These are phyloP conservation scores for Kodamaea fungicola DNA, from an alignment of 1,139 yeast genomes.

Conservation along the genomic window DNA sequence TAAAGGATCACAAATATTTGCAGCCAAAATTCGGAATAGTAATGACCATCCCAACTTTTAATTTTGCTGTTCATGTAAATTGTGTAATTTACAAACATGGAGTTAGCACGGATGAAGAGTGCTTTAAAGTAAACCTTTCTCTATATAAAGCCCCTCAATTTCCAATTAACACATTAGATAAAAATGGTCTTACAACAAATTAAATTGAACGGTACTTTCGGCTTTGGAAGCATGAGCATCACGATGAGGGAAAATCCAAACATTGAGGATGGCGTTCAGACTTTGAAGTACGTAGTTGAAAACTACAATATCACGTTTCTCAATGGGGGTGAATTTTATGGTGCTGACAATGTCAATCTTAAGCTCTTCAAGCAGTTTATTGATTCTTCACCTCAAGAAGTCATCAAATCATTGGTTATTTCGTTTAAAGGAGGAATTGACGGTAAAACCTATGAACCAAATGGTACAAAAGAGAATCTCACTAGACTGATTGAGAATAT, in stretches of 20 bases:
- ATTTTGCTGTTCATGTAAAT: no score
- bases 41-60: no score
- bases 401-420: constrained; percentile 43
- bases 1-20: no score
- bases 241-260: constrained; percentile 50
- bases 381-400: constrained; percentile 48
- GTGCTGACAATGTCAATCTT: constrained; percentile 23
- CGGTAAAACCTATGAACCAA: constrained; percentile 35
- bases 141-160: no score
- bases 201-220: constrained; percentile 19
- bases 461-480: constrained; percentile 47
- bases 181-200: no score
- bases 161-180: no score
- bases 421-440: constrained; percentile 66
- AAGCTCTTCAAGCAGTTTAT: constrained; percentile 56
- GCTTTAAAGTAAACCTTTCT: no score
- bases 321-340: neutral
- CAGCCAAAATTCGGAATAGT: no score
- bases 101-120: no score
- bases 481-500: constrained; percentile 49
- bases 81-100: no score
- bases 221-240: constrained; percentile 62
- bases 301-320: neutral
- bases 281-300: constrained; percentile 28
- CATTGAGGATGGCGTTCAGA: constrained; percentile 42